Conservation (phyloP, 169 alveolate genomes). For the Besnoitia besnoiti region DNA sequence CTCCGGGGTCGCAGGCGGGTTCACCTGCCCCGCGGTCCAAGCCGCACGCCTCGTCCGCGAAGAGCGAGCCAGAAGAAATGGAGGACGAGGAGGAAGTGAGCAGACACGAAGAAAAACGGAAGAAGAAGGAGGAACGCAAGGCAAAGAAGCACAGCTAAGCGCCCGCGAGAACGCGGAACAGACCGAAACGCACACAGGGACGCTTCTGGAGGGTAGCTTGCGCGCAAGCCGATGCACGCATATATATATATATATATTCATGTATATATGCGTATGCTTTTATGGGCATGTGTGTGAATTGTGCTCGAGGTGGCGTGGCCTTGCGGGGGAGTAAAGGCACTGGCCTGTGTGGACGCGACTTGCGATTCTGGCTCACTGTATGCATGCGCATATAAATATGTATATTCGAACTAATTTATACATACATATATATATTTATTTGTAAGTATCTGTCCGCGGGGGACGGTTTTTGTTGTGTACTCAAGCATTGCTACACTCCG, state of each 20-base stretch:
- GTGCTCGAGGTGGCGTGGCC: too few species aligned
- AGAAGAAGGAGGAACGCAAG: not conserved
- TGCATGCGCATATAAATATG: not conserved
- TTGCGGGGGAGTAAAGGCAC: too few species aligned
- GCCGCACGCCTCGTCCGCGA: not conserved
- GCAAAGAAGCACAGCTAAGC: too few species aligned
- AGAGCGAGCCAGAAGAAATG: not conserved
- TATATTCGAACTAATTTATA: not conserved
- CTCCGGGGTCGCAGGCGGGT: too few species aligned
- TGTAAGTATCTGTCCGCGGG: too few species aligned
- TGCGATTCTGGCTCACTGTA: too few species aligned
- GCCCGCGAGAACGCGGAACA: too few species aligned
- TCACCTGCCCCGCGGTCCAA: too few species aligned
- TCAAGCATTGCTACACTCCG: too few species aligned
- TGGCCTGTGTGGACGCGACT: too few species aligned
- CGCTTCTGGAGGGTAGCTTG: not conserved
- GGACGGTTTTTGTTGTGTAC: too few species aligned
- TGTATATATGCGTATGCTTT: not conserved
- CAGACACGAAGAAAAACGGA: not conserved
- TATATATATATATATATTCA: not conserved
- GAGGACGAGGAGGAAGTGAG: not conserved
- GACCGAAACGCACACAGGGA: not conserved
- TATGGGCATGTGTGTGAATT: too few species aligned
- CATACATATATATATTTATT: not conserved
- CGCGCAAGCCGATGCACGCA: not conserved